Percentiles rank a stretch among this genome's conserved stretches.
Conservation (phyloP, 192 early-diverging fungal species). For the Pilobolus umbonatus region DNA sequence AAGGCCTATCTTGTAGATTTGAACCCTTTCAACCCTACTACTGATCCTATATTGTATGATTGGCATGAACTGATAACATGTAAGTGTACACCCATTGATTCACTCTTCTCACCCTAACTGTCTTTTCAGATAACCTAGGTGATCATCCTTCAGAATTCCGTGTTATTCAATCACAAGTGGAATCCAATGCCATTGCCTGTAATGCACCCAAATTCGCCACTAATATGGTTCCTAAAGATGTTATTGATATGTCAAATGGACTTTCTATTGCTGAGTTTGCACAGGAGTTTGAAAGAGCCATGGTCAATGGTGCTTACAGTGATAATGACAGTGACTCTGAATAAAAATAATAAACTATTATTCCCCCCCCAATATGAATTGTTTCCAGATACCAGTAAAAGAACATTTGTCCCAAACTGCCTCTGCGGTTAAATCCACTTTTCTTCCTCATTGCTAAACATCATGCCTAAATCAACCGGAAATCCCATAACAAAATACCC, state of each 20-base stretch:
- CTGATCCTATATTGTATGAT: conserved; percentile 77
- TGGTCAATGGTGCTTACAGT: conserved; percentile 9
- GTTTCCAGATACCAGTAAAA: too few relatives aligned
- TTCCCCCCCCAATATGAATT: too few relatives aligned
- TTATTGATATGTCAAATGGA: conserved; percentile 69
- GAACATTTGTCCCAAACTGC: too few relatives aligned
- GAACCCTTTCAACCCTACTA: conserved; percentile 77
- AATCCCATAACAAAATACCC: conserved; percentile 19
- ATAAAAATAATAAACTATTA: too few relatives aligned
- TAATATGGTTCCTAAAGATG: conserved; percentile 69
- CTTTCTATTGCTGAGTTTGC: conserved; percentile 67
- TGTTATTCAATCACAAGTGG: conserved; percentile 36
- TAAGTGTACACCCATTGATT: conserved; percentile 18
- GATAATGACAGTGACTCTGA: background rate
- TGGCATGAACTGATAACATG: conserved; percentile 72
- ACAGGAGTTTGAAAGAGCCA: conserved; percentile 49
- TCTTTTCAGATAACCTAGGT: conserved; percentile 15
- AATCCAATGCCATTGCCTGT: conserved; percentile 24
- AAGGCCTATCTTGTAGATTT: conserved; percentile 84
- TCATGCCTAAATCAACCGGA: background rate
- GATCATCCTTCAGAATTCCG: conserved; percentile 33
- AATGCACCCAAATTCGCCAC: conserved; percentile 52
- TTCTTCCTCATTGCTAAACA: background rate
- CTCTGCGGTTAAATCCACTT: too few relatives aligned
- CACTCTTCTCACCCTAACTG: background rate